Evolutionary conservation across 1,139 yeast species (phyloP).

Genomic region (Pichia sp.): DNA sequence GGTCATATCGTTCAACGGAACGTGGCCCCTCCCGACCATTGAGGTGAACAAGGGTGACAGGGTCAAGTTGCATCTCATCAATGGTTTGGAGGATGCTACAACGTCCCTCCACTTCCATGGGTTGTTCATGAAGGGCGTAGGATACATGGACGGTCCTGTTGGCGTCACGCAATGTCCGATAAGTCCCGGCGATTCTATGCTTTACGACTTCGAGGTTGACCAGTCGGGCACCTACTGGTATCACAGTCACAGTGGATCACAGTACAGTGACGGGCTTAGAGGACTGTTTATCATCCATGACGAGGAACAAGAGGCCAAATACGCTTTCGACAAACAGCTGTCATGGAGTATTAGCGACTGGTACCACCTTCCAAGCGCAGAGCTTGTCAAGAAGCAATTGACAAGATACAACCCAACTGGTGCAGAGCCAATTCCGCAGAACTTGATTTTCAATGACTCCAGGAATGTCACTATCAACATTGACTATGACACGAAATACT

Average conservation of each 20-base stretch:
- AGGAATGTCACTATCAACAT: conserved; percentile 54
- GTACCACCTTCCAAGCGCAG: conserved; percentile 51
- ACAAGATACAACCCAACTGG: conserved; percentile 74
- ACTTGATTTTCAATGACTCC: conserved; percentile 59
- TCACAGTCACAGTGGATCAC: conserved; percentile 76
- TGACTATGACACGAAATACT: conserved; percentile 57
- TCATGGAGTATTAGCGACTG: conserved; percentile 55
- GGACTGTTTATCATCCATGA: conserved; percentile 70
- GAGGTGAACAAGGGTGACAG: conserved; percentile 63
- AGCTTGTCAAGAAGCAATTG: conserved; percentile 45
- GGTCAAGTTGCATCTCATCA: conserved; percentile 52
- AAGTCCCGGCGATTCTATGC: conserved; percentile 57
- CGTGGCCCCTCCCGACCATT: conserved; percentile 72
- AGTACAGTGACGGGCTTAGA: conserved; percentile 74
- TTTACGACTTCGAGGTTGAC: conserved; percentile 62
- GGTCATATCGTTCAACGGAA: conserved; percentile 63
- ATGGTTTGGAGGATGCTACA: conserved; percentile 48
- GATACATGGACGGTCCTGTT: conserved; percentile 75
- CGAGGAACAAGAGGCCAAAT: conserved; percentile 40
- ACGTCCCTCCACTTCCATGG: conserved; percentile 79
- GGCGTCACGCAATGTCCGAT: conserved; percentile 77
- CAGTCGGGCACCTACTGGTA: conserved; percentile 80
- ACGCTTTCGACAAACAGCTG: conserved; percentile 60
- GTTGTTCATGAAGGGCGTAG: conserved; percentile 54
- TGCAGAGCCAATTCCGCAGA: conserved; percentile 75